Conservation (phyloP, 768 basidiomycete genomes). For the Solioccasus polychromus region DNA sequence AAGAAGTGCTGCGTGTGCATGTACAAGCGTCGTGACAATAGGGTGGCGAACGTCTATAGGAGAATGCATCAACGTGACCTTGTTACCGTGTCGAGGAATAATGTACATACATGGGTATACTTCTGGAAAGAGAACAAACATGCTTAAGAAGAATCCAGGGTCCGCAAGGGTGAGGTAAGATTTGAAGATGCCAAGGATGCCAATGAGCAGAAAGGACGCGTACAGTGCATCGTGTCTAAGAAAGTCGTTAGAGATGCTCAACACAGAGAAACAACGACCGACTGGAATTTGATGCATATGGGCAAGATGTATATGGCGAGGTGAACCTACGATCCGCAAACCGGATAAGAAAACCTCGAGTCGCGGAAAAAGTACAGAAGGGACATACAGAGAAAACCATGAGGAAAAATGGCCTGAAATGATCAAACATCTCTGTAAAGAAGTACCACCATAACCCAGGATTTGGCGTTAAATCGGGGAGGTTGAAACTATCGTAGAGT, state of each 20-base stretch:
- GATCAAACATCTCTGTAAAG: constrained; percentile 99
- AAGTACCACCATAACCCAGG: constrained; percentile 99
- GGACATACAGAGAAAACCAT: constrained; percentile 83
- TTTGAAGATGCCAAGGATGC: constrained; percentile 83
- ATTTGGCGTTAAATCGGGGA: constrained; percentile 91
- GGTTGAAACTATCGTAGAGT: constrained; percentile 52
- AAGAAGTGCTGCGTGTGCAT: constrained; percentile 79
- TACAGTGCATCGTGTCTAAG: constrained; percentile 81
- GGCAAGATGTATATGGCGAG: constrained; percentile 80
- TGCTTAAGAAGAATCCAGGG: constrained; percentile 78
- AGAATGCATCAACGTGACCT: neutral
- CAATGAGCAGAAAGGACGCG: constrained; percentile 70
- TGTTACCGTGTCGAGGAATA: neutral
- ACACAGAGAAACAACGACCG: constrained; percentile 19
- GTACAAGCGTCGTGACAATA: constrained; percentile 76
- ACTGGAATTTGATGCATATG: constrained; percentile 87
- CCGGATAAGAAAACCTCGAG: too few relatives aligned
- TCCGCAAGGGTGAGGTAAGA: constrained; percentile 91
- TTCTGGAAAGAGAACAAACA: constrained; percentile 83
- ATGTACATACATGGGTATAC: constrained; percentile 75
- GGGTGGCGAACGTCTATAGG: constrained; percentile 77
- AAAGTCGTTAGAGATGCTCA: neutral
- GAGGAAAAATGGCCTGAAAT: constrained; percentile 93
- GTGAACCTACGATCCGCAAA: constrained; percentile 59
- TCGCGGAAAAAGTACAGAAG: too few relatives aligned